phyloP scores from a whole-genome alignment of 1,284 basidiomycete species.

The Chiua sp. region DNA sequence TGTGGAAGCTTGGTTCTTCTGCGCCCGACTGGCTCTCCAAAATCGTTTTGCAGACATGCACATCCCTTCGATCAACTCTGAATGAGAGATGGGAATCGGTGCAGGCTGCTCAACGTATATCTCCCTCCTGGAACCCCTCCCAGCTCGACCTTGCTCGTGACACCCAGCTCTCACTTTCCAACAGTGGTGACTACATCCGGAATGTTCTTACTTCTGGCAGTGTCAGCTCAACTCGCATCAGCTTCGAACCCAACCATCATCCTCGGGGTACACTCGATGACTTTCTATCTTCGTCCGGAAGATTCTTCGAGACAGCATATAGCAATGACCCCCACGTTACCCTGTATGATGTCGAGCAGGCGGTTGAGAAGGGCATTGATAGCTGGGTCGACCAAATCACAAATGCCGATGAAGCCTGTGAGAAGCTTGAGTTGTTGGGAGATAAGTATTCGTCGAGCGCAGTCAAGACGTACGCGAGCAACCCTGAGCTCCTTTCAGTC shows the following conservation, averaged over 20 bases:
- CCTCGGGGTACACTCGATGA: conserved; percentile 13
- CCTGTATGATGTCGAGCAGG: conserved; percentile 40
- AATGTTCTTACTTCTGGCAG: conserved; percentile 10
- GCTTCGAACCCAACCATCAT: conserved; percentile 18
- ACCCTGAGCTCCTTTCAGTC: conserved; percentile 46
- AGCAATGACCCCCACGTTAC: conserved; percentile 20
- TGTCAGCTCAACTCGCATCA: not conserved
- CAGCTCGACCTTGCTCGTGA: conserved; percentile 32
- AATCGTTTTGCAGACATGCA: not conserved
- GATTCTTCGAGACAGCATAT: conserved; percentile 14
- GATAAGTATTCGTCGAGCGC: conserved; percentile 35
- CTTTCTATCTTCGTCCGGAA: conserved; percentile 11
- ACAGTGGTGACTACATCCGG: conserved; percentile 32
- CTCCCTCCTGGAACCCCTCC: conserved; percentile 30
- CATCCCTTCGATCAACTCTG: conserved; percentile 4
- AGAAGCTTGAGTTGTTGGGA: conserved; percentile 28
- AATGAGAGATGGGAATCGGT: conserved; percentile 12
- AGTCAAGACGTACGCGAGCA: conserved; percentile 29
- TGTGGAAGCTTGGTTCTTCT: conserved; percentile 39
- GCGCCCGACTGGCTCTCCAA: conserved; percentile 6
- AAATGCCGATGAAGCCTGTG: conserved; percentile 6
- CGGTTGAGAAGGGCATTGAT: conserved; percentile 32
- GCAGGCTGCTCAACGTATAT: conserved; percentile 8
- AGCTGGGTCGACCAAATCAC: conserved; percentile 31
- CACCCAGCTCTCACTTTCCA: conserved; percentile 33